phyloP scores from a whole-genome alignment of 768 basidiomycete genomes.

The Lanmaoa pseudosensibilis region DNA sequence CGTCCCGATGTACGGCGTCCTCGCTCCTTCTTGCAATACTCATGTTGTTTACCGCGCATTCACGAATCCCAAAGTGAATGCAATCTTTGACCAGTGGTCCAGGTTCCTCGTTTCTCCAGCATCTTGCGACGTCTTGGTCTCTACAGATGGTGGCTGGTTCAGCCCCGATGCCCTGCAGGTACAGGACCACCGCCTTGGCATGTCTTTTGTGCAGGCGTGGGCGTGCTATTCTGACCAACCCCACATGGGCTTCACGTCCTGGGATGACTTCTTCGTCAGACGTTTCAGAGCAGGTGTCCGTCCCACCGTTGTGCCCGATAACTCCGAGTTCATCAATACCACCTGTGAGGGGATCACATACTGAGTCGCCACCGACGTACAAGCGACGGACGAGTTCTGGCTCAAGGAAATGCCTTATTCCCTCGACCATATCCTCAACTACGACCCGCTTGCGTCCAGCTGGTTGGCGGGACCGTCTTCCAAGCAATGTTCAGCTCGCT shows the following conservation, averaged over 20 bases:
- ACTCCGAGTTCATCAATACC: constrained; percentile 42
- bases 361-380: constrained; percentile 39
- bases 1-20: constrained; percentile 22
- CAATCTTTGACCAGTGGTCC: constrained; percentile 49
- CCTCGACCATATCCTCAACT: constrained; percentile 51
- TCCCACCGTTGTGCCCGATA: constrained; percentile 33
- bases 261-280: constrained; percentile 59
- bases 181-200: constrained; percentile 13
- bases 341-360: constrained; percentile 57
- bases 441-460: constrained; percentile 41
- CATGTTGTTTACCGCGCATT: constrained; percentile 24
- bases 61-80: not conserved
- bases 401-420: constrained; percentile 64
- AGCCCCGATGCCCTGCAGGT: constrained; percentile 31
- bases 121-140: constrained; percentile 44
- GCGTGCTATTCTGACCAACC: constrained; percentile 40
- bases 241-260: constrained; percentile 48
- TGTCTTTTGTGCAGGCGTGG: constrained; percentile 41
- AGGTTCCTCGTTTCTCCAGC: constrained; percentile 43
- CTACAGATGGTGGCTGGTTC: constrained; percentile 48
- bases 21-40: constrained; percentile 26
- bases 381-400: constrained; percentile 53
- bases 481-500: constrained; percentile 58
- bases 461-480: constrained; percentile 52
- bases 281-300: constrained; percentile 42